phyloP scores from a whole-genome alignment of 129 eudicot species.

The Artemisia annua region DNA sequence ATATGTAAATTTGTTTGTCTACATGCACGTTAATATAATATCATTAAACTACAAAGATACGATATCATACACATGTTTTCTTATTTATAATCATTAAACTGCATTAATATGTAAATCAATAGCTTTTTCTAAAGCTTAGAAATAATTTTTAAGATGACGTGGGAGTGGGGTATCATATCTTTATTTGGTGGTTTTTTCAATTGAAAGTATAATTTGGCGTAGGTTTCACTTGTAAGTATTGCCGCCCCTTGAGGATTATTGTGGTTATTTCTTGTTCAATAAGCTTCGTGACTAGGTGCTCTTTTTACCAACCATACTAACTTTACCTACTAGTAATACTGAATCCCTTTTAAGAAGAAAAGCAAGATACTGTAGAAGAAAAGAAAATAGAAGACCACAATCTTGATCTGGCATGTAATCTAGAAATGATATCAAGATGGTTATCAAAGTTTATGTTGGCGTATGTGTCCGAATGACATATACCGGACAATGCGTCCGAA shows the following conservation, averaged over 20 bases:
- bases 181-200: constrained; percentile 21
- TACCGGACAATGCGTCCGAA: too few relatives aligned
- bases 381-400: too few relatives aligned
- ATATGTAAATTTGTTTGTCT: too few relatives aligned
- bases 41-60: too few relatives aligned
- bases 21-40: too few relatives aligned
- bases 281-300: constrained; percentile 11
- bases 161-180: constrained; percentile 27
- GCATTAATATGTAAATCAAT: background rate
- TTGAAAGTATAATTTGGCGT: constrained; percentile 22
- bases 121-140: background rate
- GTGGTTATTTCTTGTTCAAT: constrained; percentile 14
- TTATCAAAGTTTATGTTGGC: too few relatives aligned
- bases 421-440: too few relatives aligned
- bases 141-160: constrained; percentile 8
- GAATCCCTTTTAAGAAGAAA: background rate
- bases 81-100: too few relatives aligned
- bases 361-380: too few relatives aligned
- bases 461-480: too few relatives aligned
- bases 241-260: constrained; percentile 2
- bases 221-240: constrained; percentile 38
- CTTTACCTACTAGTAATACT: background rate
- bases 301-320: background rate
- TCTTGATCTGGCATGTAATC: background rate
- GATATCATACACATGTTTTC: too few relatives aligned